A percentile compares a stretch with the other conserved stretches of the same genome.
Conservation (phyloP, 106 monocot species). For the Acanthochlamys bracteata region DNA sequence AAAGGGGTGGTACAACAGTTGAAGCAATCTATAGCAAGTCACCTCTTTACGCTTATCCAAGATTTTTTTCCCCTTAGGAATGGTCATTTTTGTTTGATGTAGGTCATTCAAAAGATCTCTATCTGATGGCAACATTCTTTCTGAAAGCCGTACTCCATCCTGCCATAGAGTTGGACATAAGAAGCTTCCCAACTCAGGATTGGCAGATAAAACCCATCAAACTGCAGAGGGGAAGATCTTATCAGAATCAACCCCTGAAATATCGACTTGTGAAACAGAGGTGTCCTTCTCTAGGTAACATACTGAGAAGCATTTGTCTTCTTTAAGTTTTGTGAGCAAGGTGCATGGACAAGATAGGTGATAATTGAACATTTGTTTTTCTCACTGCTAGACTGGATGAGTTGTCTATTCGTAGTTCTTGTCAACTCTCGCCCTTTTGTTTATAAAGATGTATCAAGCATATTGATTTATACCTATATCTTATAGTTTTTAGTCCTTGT, state of each 20-base stretch:
- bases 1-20: background rate
- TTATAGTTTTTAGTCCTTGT: no score
- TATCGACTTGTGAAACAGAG: slow-evolving; percentile 35
- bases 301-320: background rate
- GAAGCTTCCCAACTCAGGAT: slow-evolving; percentile 17
- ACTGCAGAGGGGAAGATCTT: slow-evolving; percentile 19
- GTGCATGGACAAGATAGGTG: no score
- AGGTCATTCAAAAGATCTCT: slow-evolving; percentile 74
- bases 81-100: slow-evolving; percentile 14
- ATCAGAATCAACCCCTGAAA: slow-evolving; percentile 63
- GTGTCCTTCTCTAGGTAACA: slow-evolving; percentile 58
- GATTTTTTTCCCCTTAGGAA: background rate
- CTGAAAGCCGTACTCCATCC: slow-evolving; percentile 30
- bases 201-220: slow-evolving; percentile 18
- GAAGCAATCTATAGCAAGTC: background rate
- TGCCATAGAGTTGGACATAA: slow-evolving; percentile 17
- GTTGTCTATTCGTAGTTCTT: no score
- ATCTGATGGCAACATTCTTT: slow-evolving; percentile 74
- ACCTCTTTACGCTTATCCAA: background rate
- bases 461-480: no score
- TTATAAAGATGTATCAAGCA: no score
- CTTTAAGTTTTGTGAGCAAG: no score
- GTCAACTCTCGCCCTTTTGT: no score
- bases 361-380: no score
- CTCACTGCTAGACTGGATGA: no score